A percentile compares a stretch with the other conserved stretches of the same genome.
phyloP scores from a whole-genome alignment of 352 stramenopile species.

The Pythium pyrilobum region DNA sequence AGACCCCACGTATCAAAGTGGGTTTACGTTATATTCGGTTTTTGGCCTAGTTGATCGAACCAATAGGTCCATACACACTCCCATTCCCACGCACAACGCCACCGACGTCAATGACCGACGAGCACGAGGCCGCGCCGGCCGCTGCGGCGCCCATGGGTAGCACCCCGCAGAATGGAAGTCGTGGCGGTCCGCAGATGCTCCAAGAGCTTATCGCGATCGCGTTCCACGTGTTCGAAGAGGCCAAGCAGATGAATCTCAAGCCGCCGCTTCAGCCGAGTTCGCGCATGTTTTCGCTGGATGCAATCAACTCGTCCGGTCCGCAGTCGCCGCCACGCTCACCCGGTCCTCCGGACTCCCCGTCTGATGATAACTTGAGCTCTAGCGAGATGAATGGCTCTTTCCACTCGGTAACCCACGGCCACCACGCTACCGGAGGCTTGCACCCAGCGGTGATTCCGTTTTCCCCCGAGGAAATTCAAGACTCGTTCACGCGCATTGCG shows the following conservation, averaged over 20 bases:
- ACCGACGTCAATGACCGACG: slow-evolving; percentile 22
- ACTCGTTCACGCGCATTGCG: slow-evolving; percentile 82
- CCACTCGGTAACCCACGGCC: slow-evolving; percentile 21
- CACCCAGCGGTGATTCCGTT: slow-evolving; percentile 53
- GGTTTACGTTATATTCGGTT: no score
- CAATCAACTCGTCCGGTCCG: slow-evolving; percentile 15
- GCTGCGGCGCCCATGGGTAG: neutral
- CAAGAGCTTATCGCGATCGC: slow-evolving; percentile 67
- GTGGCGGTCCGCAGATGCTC: slow-evolving; percentile 50
- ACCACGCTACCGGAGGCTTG: slow-evolving; percentile 30
- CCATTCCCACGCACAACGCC: no score
- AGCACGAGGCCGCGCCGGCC: neutral
- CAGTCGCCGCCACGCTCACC: slow-evolving; percentile 28
- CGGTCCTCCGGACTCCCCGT: slow-evolving; percentile 25
- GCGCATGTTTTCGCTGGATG: slow-evolving; percentile 63
- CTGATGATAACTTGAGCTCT: slow-evolving; percentile 31
- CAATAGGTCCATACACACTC: no score
- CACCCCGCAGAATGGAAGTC: slow-evolving; percentile 17
- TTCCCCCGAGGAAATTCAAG: slow-evolving; percentile 78
- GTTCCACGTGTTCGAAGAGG: slow-evolving; percentile 76
- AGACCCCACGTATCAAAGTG: no score
- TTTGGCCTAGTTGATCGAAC: no score
- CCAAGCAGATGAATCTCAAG: slow-evolving; percentile 82
- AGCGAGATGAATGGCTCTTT: slow-evolving; percentile 44
- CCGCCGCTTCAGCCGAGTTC: slow-evolving; percentile 74